Evolutionary conservation across 768 basidiomycete genomes (phyloP).

Genomic region (Suillus variegatus): DNA sequence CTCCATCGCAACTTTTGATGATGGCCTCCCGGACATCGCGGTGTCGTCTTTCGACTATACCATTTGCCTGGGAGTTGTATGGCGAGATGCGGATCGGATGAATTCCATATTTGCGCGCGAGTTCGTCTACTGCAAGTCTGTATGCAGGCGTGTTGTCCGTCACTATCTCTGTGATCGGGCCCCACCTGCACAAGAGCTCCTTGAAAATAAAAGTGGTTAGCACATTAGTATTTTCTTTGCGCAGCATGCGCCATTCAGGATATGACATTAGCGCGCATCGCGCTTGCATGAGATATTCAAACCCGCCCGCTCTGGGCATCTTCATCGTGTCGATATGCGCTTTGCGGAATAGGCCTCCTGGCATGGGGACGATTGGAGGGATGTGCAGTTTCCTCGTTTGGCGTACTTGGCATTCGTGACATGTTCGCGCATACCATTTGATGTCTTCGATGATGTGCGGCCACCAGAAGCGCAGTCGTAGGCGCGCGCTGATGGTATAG

Average conservation of each 20-base stretch:
- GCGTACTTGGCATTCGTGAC: not conserved
- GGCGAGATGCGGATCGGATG: not conserved
- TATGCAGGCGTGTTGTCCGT: not conserved
- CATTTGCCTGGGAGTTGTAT: no score
- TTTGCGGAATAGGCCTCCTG: not conserved
- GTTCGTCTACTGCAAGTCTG: not conserved
- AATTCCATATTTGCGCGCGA: no score
- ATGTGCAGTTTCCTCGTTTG: not conserved
- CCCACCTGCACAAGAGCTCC: conserved; percentile 18
- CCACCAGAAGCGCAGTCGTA: conserved; percentile 1
- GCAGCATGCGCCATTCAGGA: conserved; percentile 32
- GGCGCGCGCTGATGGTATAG: not conserved
- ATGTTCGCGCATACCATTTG: not conserved
- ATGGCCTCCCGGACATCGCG: conserved; percentile 11
- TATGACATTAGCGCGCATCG: not conserved
- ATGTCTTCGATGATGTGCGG: not conserved
- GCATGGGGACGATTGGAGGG: not conserved
- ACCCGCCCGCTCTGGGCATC: conserved; percentile 6
- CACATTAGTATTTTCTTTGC: conserved; percentile 17
- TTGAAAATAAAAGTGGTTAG: conserved; percentile 18
- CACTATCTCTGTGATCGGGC: conserved; percentile 9
- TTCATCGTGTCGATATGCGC: not conserved
- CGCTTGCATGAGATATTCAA: conserved; percentile 21
- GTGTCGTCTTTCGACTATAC: not conserved
- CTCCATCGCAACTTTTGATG: not conserved